Evolutionary conservation across 768 basidiomycete species (phyloP).

Genomic region (Lentinula raphanica): DNA sequence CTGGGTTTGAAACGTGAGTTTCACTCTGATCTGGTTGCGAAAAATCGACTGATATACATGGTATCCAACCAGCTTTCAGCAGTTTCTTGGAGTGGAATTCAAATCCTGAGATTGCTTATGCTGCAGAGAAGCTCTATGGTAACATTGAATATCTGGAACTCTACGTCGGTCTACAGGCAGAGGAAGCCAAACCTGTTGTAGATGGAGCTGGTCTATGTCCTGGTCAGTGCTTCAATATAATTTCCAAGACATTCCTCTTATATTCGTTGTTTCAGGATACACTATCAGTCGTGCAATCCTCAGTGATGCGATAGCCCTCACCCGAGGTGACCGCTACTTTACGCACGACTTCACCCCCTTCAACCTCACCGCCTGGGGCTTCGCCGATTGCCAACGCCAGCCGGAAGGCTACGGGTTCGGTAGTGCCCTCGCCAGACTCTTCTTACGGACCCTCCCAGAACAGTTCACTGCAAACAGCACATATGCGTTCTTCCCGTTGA

Average conservation of each 20-base stretch:
- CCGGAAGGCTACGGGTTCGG: constrained; percentile 57
- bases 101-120: constrained; percentile 56
- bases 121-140: constrained; percentile 75
- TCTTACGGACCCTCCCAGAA: constrained; percentile 69
- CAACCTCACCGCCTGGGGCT: constrained; percentile 83
- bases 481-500: constrained; percentile 86
- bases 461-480: constrained; percentile 64
- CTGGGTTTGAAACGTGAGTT: constrained; percentile 68
- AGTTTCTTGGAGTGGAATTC: constrained; percentile 82
- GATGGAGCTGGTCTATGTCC: constrained; percentile 84
- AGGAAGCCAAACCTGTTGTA: constrained; percentile 67
- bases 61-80: constrained; percentile 45
- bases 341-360: constrained; percentile 77
- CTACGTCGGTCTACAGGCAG: constrained; percentile 77
- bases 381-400: constrained; percentile 76
- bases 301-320: constrained; percentile 80
- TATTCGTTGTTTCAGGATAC: constrained; percentile 41
- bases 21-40: background rate
- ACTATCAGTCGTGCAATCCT: constrained; percentile 84
- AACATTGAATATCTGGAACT: constrained; percentile 74
- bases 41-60: background rate
- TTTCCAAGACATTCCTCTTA: background rate
- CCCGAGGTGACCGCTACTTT: constrained; percentile 79
- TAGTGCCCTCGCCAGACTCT: constrained; percentile 66
- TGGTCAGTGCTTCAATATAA: constrained; percentile 32